Base-by-base conservation (phyloP, 192 early-diverging fungal species). In the Geranomyces michiganensis region DNA sequence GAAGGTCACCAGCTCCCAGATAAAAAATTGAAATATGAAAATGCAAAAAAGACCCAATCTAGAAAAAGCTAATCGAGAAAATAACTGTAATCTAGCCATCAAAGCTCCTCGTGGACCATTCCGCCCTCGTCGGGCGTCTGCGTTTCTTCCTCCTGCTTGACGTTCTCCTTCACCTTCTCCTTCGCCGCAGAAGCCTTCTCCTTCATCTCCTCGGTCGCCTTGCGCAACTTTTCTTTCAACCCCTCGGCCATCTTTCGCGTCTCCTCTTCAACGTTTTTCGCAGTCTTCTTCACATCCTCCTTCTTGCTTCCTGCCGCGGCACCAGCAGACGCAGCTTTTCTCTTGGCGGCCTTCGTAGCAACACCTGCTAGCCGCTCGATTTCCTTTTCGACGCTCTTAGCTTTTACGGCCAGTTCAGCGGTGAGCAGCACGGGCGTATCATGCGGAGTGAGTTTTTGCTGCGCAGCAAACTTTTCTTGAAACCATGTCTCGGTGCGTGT, bases 401-500 rank as follows among this genome's bases (percentile, higher is more conserved):
- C 63, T 31, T 66, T 55, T n/a, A 21, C 21, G 7, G 4, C 51
- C 13, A 73, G 51, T 26, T 68, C 72, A 3, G 33, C 36, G 0
- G 84, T 80, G 7, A 80, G 70, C 26, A 96, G 82, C 8, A 86
- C 87, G 12, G 94, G 93, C 32, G 89, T 83, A 41, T 85, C 84
- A 64, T 89, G 71, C 19, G 79, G 58, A 0, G 71, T 70, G 24
- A 93, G 81, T 15, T 76, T 80, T 0, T 75, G 78, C 76, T 96
- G 95, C 55, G 77, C 78, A 4, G 62, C 76, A 17, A 86, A 65
- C 77, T 84, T 88, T 8, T 82, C 77, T 31, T 77, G 67, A 7
- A 94, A 80, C 94, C 94, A 96, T 6, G 74, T 70, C 29, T 88
- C 82, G 19, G 77, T 77, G 7, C 88, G 87, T 41, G 83, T 78